Evolutionary conservation across 805 yeast species (phyloP).

Genomic region (Saccharomycopsis oosterbeekiorum): DNA sequence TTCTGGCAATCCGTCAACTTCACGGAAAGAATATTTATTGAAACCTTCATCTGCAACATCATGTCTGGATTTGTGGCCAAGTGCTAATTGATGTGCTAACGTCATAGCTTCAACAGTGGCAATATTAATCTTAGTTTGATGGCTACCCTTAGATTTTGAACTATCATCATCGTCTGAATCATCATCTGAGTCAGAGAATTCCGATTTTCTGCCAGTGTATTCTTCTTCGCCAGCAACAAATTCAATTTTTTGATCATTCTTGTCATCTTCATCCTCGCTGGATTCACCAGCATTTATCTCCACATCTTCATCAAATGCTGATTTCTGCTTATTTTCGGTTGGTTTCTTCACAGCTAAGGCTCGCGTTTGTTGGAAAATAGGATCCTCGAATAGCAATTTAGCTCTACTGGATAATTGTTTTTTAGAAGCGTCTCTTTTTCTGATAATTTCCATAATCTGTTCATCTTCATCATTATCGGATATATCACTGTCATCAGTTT

Average conservation of each 20-base stretch:
- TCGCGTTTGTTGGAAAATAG: conserved; percentile 34
- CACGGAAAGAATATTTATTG: conserved; percentile 87
- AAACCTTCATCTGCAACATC: conserved; percentile 89
- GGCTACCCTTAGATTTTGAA: conserved; percentile 36
- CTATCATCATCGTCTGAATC: conserved; percentile 27
- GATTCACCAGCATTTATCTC: conserved; percentile 20
- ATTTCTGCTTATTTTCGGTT: conserved; percentile 8
- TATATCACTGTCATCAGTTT: conserved; percentile 32
- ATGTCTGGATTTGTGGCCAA: conserved; percentile 76
- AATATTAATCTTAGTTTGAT: conserved; percentile 60
- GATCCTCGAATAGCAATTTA: conserved; percentile 38
- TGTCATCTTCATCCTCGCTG: conserved; percentile 20
- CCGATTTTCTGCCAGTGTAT: conserved; percentile 28
- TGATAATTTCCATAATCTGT: conserved; percentile 51
- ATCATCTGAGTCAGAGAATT: conserved; percentile 35
- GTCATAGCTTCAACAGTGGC: conserved; percentile 98
- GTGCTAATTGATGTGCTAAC: conserved; percentile 87
- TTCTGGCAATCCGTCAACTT: conserved; percentile 82
- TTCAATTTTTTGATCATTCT: conserved; percentile 32
- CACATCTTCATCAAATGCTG: conserved; percentile 10
- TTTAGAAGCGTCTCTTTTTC: conserved; percentile 32
- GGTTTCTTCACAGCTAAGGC: conserved; percentile 5
- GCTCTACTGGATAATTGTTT: conserved; percentile 32
- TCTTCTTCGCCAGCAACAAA: conserved; percentile 36
- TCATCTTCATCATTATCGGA: conserved; percentile 63